phyloP scores from a whole-genome alignment of 1,284 basidiomycete species.

The Trichosporon faecale region DNA sequence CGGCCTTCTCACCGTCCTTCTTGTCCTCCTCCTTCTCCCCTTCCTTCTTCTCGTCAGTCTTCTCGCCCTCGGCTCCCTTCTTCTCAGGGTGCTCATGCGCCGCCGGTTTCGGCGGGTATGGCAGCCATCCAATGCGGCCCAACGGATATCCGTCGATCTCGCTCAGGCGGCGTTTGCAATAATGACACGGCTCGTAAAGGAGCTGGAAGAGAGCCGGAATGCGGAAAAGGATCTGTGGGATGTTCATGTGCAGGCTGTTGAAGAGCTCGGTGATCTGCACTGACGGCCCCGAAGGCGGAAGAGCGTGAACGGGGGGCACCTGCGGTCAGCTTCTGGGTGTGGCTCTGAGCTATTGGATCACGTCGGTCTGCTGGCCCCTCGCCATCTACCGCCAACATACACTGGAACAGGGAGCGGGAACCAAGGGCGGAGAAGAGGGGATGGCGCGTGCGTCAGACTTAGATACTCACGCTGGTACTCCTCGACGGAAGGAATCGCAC shows the following conservation, averaged over 20 bases:
- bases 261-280: conserved; percentile 16
- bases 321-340: conserved; percentile 11
- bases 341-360: too few relatives aligned
- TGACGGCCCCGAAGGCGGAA: conserved; percentile 18
- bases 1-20: not conserved
- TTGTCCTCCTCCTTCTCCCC: not conserved
- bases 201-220: conserved; percentile 8
- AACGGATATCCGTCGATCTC: conserved; percentile 22
- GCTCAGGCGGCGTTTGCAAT: conserved; percentile 16
- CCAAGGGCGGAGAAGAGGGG: too few relatives aligned
- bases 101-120: not conserved
- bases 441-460: too few relatives aligned
- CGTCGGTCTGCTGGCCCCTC: too few relatives aligned
- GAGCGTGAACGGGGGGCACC: conserved; percentile 25
- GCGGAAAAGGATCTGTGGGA: conserved; percentile 19
- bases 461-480: conserved; percentile 14
- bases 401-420: too few relatives aligned
- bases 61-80: not conserved
- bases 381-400: too few relatives aligned
- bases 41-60: conserved; percentile 1
- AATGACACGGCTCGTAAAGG: conserved; percentile 16
- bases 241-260: conserved; percentile 14
- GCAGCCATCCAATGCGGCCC: conserved; percentile 11
- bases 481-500: conserved; percentile 16
- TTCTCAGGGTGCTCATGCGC: not conserved